Evolutionary conservation across 176 grass and related monocot species (phyloP).

Genomic region (Saccharum spontaneum): DNA sequence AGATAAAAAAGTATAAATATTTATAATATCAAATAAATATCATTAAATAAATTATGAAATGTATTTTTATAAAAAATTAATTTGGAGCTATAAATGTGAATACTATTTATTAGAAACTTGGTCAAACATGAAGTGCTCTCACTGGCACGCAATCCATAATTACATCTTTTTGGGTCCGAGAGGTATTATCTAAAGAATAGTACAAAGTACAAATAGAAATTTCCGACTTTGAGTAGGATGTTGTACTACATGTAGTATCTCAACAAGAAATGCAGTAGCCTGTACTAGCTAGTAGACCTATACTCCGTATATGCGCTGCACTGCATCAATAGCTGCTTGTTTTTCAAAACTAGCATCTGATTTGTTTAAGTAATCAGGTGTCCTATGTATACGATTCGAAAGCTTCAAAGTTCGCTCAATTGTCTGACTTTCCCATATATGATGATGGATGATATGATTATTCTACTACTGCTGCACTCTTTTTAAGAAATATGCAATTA

Average conservation of each 20-base stretch:
- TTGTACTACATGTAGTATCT: background rate
- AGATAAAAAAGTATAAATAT: no score
- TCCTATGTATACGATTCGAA: conserved; percentile 7
- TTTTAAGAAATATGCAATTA: conserved; percentile 50
- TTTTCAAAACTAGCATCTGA: background rate
- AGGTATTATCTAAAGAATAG: background rate
- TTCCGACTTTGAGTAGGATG: background rate
- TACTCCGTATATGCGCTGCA: background rate
- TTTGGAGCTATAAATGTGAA: no score
- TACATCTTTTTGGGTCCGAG: no score
- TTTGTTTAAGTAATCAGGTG: conserved; percentile 7
- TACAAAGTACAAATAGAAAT: background rate
- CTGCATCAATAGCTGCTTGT: background rate
- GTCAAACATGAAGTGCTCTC: no score
- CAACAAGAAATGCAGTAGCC: background rate
- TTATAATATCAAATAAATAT: no score
- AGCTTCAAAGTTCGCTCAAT: conserved; percentile 30
- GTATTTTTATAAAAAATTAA: no score
- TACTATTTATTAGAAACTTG: no score
- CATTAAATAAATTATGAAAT: no score
- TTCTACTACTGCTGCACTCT: conserved; percentile 29
- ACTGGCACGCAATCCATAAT: no score
- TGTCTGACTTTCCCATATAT: conserved; percentile 14
- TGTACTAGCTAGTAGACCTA: background rate
- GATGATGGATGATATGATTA: conserved; percentile 43